Evolutionary conservation across 2,329 filamentous ascomycete species (phyloP), one percentile per base, ranked within the genome.

Genomic region (Rhynchosporium graminicola): DNA sequence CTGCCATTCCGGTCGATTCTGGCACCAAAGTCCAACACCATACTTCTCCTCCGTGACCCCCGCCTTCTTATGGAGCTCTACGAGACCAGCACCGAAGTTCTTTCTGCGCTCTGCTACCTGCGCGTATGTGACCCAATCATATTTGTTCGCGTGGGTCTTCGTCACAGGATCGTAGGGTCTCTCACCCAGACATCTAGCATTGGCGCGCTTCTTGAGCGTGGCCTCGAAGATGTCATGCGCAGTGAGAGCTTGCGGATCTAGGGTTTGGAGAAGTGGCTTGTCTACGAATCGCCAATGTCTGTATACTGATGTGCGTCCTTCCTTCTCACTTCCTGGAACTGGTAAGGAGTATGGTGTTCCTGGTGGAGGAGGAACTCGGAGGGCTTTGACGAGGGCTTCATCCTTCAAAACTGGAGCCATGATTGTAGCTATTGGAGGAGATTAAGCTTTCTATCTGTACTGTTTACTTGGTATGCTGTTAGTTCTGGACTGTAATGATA

Each of bases 1-100:
- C 80, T 96, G 91, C 92, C 91, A 96, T 77, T 96, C 91, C 0
- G 91, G 88, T 63, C 91, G 83, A 77, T 96, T 96, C 76, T 92
- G 89, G 72, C 90, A 91, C 91, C 91, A 96, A 56, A 96, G 77
- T 28, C 91, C 92, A 66, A 96, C 81, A 59, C 88, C 90, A 74
- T 90, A 89, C 73, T 89, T 87, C 54, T 82, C 78, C 4, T 81
- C 84, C 12, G 81, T 82, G 50, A 94, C 81, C 58, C 91, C 90
- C 65, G 86, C 80, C 70, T 86, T 82, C 74, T 88, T 83, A 76
- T 96, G 91, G 68, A 98, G 78, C 76, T 95, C 89, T 45, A 93
- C 87, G 54, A 98, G 77, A 63, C 94, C 95, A 45, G 88, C 89
- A 67, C 95, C 95, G 69, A 97, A 84, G 75, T 95, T 91, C 74